Base-by-base conservation (phyloP, 768 basidiomycete genomes). In the Psilocybe cyanescens region DNA sequence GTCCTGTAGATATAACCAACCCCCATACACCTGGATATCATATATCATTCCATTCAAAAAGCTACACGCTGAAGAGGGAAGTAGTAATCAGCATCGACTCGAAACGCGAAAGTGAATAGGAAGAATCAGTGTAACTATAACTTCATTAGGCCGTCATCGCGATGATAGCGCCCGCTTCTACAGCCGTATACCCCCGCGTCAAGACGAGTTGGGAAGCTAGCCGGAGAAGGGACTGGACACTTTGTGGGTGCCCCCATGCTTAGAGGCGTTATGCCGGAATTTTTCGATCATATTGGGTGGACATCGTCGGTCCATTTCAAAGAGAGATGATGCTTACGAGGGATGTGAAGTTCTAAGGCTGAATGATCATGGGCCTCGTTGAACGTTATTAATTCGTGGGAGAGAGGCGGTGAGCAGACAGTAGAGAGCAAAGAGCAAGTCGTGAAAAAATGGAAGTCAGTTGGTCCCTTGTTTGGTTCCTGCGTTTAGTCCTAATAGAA, bases 121-220 rank as follows among this genome's bases (percentile, higher is more conserved):
- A 56, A 39, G 28, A 46, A 57, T 65, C 65, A 65, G 65, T 60
- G 61, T 65, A 65, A 65, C 65, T 65, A 65, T 65, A 65, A 65
- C 65, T 60, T 65, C 61, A 60, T 52, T 44, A n/a, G 49, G 45
- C 58, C 61, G 45, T 62, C 65, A 62, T 62, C 61, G 65, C 58
- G 54, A 58, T 55, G 65, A 58, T 59, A 60, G 58, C 61, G 65
- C 61, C 65, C 50, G 14, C 61, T 58, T 39, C 65, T 62, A 59
- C 65, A 55, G 59, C 65, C 65, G 65, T 62, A 62, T 65, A 55
- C 65, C 58, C 65, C 61, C 65, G 65, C 65, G 39, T 65, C 65
- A 65, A 63, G 62, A 65, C 65, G 65, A 65, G 50, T 62, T 63
- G 65, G 61, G 47, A 60, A 49, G 65, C 65, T 62, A 58, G 65